Conservation (phyloP, 345 rosid genomes). For the Brassica rapa region DNA sequence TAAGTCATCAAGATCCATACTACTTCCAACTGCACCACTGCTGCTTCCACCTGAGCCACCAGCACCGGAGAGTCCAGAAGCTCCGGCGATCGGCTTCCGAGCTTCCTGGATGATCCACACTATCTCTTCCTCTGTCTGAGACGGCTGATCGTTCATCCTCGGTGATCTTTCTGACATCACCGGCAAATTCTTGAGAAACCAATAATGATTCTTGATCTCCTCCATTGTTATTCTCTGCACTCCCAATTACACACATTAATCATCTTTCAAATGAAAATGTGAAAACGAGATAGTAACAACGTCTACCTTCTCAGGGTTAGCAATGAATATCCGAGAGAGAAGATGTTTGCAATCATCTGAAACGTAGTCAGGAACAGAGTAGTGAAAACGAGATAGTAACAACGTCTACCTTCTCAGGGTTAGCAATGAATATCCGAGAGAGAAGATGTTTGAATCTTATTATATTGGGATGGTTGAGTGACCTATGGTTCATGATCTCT, state of each 20-base stretch:
- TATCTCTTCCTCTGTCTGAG: slow-evolving; percentile 62
- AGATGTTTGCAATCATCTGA: slow-evolving; percentile 61
- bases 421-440: too few species aligned
- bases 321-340: slow-evolving; percentile 53
- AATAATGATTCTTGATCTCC: slow-evolving; percentile 55
- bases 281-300: not conserved
- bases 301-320: not conserved
- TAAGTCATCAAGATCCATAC: slow-evolving; percentile 68
- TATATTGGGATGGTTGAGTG: slow-evolving; percentile 71
- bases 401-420: too few species aligned
- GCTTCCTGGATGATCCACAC: slow-evolving; percentile 58
- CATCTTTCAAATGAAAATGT: not conserved
- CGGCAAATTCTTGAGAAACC: slow-evolving; percentile 73
- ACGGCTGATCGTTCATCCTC: slow-evolving; percentile 60
- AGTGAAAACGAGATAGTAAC: too few species aligned
- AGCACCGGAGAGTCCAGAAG: slow-evolving; percentile 22
- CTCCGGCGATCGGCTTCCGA: slow-evolving; percentile 37
- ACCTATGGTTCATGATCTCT: slow-evolving; percentile 77
- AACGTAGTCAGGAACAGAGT: slow-evolving; percentile 62
- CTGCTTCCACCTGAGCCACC: slow-evolving; percentile 49
- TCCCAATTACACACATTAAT: not conserved
- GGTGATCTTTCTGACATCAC: slow-evolving; percentile 51
- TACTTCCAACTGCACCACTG: slow-evolving; percentile 45
- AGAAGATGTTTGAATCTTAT: slow-evolving; percentile 67
- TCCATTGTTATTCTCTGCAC: slow-evolving; percentile 37